Evolutionary conservation across 2,329 filamentous ascomycete genomes (phyloP).

Genomic region (Leptoxyphium fumago): DNA sequence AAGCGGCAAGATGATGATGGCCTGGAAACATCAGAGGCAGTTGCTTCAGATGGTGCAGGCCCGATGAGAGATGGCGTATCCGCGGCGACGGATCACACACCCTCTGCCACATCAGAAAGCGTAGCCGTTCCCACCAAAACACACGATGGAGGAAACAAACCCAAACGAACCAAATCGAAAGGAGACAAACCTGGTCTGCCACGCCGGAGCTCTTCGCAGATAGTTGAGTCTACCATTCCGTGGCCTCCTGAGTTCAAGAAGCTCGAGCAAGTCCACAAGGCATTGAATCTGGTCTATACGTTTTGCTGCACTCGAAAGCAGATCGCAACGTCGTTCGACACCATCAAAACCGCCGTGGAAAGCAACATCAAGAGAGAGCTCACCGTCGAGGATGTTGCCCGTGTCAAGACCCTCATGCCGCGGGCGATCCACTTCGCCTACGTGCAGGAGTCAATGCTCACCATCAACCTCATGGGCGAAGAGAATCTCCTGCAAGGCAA

Average conservation of each 20-base stretch:
- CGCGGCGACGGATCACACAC: too few relatives aligned
- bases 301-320: constrained; percentile 92
- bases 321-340: constrained; percentile 80
- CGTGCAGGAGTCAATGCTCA: constrained; percentile 69
- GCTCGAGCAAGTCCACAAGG: constrained; percentile 63
- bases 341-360: constrained; percentile 72
- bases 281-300: constrained; percentile 83
- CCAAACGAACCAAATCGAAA: constrained; percentile 29
- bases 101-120: constrained; percentile 12
- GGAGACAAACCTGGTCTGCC: constrained; percentile 25
- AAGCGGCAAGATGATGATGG: constrained; percentile 6
- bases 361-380: constrained; percentile 60
- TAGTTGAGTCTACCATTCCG: constrained; percentile 38
- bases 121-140: constrained; percentile 40
- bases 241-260: constrained; percentile 66
- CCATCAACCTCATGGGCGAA: constrained; percentile 61
- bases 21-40: constrained; percentile 1
- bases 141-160: constrained; percentile 41
- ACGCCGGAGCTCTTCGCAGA: constrained; percentile 33
- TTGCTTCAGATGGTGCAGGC: constrained; percentile 21
- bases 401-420: constrained; percentile 64
- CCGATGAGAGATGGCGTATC: too few relatives aligned
- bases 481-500: constrained; percentile 50
- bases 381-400: constrained; percentile 63
- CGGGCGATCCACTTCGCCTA: constrained; percentile 70